phyloP scores from a whole-genome alignment of 257 asterid genomes.

The Henckelia pumila region DNA sequence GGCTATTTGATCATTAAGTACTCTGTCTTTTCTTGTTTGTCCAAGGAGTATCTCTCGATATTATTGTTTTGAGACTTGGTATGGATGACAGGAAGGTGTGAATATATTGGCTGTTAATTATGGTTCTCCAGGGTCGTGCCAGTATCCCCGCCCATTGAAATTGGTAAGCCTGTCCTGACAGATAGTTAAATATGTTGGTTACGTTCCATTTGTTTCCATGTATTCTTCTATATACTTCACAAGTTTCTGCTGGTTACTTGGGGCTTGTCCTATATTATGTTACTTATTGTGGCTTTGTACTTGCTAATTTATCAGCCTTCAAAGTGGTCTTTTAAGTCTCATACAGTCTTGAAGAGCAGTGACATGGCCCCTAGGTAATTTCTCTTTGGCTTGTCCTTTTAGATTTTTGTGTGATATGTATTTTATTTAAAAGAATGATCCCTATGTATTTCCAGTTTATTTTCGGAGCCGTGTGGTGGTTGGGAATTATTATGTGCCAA shows the following conservation, averaged over 20 bases:
- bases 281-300: not conserved
- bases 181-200: not conserved
- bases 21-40: constrained; percentile 8
- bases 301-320: constrained; percentile 61
- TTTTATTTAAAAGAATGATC: constrained; percentile 5
- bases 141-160: constrained; percentile 70
- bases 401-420: constrained; percentile 9
- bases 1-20: not conserved
- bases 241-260: constrained; percentile 2
- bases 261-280: constrained; percentile 6
- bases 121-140: constrained; percentile 91
- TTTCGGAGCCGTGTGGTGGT: constrained; percentile 14
- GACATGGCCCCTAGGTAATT: constrained; percentile 80
- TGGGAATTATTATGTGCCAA: constrained; percentile 3
- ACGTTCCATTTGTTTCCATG: not conserved
- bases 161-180: constrained; percentile 49
- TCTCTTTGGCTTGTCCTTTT: constrained; percentile 14
- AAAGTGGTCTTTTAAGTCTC: constrained; percentile 90
- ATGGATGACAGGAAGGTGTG: constrained; percentile 70
- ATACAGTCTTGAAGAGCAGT: constrained; percentile 73
- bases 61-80: constrained; percentile 10
- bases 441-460: not conserved
- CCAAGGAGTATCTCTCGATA: not conserved
- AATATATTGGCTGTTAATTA: constrained; percentile 85
- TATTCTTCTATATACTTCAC: constrained; percentile 8